Evolutionary conservation across 768 basidiomycete genomes (phyloP).

Genomic region (Sarcodon aspratus): DNA sequence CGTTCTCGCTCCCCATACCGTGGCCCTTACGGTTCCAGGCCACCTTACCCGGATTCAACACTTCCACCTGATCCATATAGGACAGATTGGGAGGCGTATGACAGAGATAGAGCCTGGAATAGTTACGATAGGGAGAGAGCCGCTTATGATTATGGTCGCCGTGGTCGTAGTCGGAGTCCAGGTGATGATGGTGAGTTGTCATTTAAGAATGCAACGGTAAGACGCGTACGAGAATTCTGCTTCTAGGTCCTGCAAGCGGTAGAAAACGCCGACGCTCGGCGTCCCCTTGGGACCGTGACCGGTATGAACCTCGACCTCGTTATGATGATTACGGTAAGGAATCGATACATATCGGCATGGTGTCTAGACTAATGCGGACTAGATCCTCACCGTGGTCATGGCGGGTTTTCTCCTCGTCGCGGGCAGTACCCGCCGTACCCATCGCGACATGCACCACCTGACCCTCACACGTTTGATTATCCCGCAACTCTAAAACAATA

Average conservation of each 20-base stretch:
- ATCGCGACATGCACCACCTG: constrained; percentile 48
- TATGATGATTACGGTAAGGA: constrained; percentile 74
- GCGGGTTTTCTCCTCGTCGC: constrained; percentile 19
- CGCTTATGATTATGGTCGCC: constrained; percentile 55
- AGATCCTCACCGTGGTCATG: constrained; percentile 37
- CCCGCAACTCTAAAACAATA: constrained; percentile 76
- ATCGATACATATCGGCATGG: constrained; percentile 54
- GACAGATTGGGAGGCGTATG: constrained; percentile 58
- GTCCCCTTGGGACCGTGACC: constrained; percentile 75
- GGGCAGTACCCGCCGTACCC: constrained; percentile 21
- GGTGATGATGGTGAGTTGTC: constrained; percentile 45
- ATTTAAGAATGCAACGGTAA: not conserved
- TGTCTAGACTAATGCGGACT: constrained; percentile 52
- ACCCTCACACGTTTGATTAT: constrained; percentile 75
- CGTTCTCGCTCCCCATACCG: constrained; percentile 70
- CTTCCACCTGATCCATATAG: constrained; percentile 52
- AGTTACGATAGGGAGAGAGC: constrained; percentile 60
- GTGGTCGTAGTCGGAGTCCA: constrained; percentile 69
- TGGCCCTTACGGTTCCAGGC: constrained; percentile 41
- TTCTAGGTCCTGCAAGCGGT: constrained; percentile 25
- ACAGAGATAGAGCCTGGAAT: constrained; percentile 59
- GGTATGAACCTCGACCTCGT: constrained; percentile 75
- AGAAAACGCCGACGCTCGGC: constrained; percentile 72
- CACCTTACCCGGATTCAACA: constrained; percentile 41
- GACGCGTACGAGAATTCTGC: constrained; percentile 2